Evolutionary conservation across 805 yeast genomes (phyloP), one percentile per base, ranked within the genome.

Genomic region (Scheffersomyces ergatensis): DNA sequence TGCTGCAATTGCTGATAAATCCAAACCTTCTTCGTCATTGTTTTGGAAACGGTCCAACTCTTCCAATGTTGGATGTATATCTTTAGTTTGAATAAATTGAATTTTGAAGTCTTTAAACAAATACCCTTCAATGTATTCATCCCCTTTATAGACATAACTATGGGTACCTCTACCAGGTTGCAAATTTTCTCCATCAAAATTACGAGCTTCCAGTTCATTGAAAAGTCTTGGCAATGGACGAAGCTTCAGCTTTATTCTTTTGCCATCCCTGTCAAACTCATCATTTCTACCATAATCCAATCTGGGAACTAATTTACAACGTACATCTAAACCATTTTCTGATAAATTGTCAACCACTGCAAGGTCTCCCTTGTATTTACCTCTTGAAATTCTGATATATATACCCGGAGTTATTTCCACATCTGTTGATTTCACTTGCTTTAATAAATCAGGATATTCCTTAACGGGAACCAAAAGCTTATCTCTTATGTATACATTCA

Each of bases 301-400:
- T 55, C 99, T 80, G 27, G 99, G 99, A 25, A 93, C 95, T 48
- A 93, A 72, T 57, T 88, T 88, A 52, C 95, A 80, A 54, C 95
- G 78, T n/a, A 89, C 98, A 60, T 92, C 98, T 51, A 93, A 76
- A 39, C 97, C 98, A 58, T 88, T 92, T 56, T 93, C 98, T 45
- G 95, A 85, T 47, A 93, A 76, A 58, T 90, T 89, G 53, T 89
- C 96, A 37, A 93, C 96, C 36, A 89, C 78, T 17, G 97, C 99
- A 49, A 93, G 72, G 62, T 93, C 99, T 38, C 92, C 92, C 55
- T 86, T 86, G 62, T 92, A 90, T 55, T 84, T 85, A 47, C 99
- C 98, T 47, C 96, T 78, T 54, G 85, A 84, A 48, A 93, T 77
- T 49, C 99, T 77, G 38, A 93, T 95, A 62, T 92, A 93, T 23